These are phyloP conservation scores for grape (Vitis vinifera) DNA, from an alignment of 164 flowering plant species.

Conservation along the genomic window ASM3070453v1 NC_081813.1:3154001-3154500, in stretches of 20 bases:
- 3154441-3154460: neutral
- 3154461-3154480: neutral
- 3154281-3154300: slow-evolving; percentile 47
- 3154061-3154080: slow-evolving; percentile 26
- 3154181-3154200: neutral
- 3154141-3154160: slow-evolving; percentile 39
- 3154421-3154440: slow-evolving; percentile 7
- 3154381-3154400: slow-evolving; percentile 78
- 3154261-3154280: slow-evolving; percentile 65
- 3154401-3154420: slow-evolving; percentile 72
- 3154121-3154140: slow-evolving; percentile 41
- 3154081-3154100: slow-evolving; percentile 43
- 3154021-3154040: slow-evolving; percentile 74
- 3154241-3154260: slow-evolving; percentile 3
- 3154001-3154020: slow-evolving; percentile 68
- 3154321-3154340: slow-evolving; percentile 88
- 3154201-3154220: too few species aligned
- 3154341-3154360: slow-evolving; percentile 67
- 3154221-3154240: neutral
- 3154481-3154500: slow-evolving; percentile 21
- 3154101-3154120: slow-evolving; percentile 31
- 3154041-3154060: slow-evolving; percentile 38
- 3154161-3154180: neutral
- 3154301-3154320: slow-evolving; percentile 67
- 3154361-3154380: slow-evolving; percentile 86